These are phyloP conservation scores for Zygoascus biomembranicola DNA, from an alignment of 805 yeast genomes.

Conservation along the genomic window DNA sequence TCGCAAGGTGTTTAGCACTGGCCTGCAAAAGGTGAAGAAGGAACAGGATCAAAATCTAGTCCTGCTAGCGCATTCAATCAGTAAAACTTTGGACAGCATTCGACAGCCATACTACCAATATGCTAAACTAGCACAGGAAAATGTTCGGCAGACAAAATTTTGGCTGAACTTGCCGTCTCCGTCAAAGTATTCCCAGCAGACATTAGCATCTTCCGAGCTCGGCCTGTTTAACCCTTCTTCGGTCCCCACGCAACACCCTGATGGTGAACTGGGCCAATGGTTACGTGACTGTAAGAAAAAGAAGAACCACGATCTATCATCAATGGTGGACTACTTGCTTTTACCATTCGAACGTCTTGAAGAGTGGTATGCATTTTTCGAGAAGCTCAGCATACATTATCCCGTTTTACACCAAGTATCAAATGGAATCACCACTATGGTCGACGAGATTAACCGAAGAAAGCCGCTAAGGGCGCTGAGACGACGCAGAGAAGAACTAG, in stretches of 20 bases:
- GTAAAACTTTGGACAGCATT: background rate
- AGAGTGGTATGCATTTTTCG: constrained; percentile 12
- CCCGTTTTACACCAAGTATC: constrained; percentile 8
- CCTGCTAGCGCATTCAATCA: constrained; percentile 7
- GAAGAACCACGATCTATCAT: constrained; percentile 12
- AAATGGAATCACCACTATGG: constrained; percentile 5
- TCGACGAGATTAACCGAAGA: constrained; percentile 10
- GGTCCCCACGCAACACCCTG: constrained; percentile 10
- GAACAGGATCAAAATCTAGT: constrained; percentile 6
- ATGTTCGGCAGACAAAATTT: constrained; percentile 4
- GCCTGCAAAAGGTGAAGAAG: constrained; percentile 7
- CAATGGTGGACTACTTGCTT: constrained; percentile 14
- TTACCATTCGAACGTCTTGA: constrained; percentile 17
- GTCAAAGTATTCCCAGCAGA: background rate
- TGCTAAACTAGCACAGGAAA: constrained; percentile 12
- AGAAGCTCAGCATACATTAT: constrained; percentile 1
- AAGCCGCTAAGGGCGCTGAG: constrained; percentile 11
- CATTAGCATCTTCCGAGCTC: background rate
- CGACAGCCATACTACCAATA: constrained; percentile 14
- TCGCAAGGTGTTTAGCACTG: constrained; percentile 10
- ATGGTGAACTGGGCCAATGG: constrained; percentile 18
- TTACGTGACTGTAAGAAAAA: constrained; percentile 6
- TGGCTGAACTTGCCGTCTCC: constrained; percentile 8
- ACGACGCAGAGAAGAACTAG: constrained; percentile 11
- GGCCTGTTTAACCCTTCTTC: background rate